Base-by-base conservation (phyloP, 805 yeast genomes). In the Candida quercuum region DNA sequence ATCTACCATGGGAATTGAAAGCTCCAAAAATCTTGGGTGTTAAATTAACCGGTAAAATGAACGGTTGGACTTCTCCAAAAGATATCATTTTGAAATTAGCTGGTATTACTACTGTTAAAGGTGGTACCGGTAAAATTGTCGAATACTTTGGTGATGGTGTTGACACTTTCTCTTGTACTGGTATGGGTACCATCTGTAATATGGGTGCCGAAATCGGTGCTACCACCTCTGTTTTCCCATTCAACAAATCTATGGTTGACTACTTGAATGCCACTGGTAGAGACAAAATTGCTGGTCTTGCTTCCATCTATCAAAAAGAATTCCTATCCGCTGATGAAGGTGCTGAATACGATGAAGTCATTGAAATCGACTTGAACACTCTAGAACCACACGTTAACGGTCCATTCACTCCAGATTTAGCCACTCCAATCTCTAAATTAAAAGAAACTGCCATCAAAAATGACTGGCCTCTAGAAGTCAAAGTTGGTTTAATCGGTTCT, bases 151-250 rank as follows among this genome's bases (percentile, higher is more conserved):
- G 98, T 64, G 88, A 81, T 38, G 98, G 98, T 75, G 89, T 89
- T 39, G 77, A 83, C 57, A 75, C 91, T 42, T 81, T 89, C 65
- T 85, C 95, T 35, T 87, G 96, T 68, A 91, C 98, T 36, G 98
- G 98, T 76, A 89, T 89, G 98, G 98, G 94, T 63, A 89, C 98
- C 55, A 89, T 89, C 69, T 89, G 98, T 77, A 89, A 89, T 69
- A 89, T 89, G 98, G 98, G 98, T 74, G 98, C 98, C 51, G 98
- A 89, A 71, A 88, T 89, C 53, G 98, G 98, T 71, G 97, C 97
- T 44, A 89, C 98, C 46, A 89, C 98, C 40, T 89, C 97, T 33
- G 86, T 86, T 44, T 89, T 89, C 94, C 98, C 98, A 63, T 88
- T 75, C 86, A 88, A 86, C 74, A 76, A 80, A 59, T 82, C 91